Evolutionary conservation across 164 flowering plant genomes (phyloP), one percentile per base, ranked within the genome.

Genomic region (Dillenia turbinata): DNA sequence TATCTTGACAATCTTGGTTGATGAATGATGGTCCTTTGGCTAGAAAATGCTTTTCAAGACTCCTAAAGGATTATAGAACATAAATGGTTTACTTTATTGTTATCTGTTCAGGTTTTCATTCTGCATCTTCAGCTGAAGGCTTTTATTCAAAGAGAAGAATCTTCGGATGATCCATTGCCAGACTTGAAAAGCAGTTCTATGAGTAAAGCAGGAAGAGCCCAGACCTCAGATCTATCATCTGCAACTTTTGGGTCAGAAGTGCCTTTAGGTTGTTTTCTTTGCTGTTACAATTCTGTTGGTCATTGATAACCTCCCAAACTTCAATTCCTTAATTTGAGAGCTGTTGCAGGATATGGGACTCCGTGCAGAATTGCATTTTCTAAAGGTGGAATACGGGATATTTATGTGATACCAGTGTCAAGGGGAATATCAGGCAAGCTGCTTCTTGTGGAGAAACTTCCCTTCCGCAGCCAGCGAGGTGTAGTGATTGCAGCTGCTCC

Each of bases 401-500:
- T 83, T 49, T 81, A 72, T 58, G 16, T 79, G 70, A 71, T 81
- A 66, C 84, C 89, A 9, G 65, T 60, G 51, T 69, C 80, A 49
- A 75, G 67, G 47, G 87, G 79, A 57, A 64, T 65, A 47, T 65
- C 74, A 61, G 90, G 90, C 11, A 79, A 75, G 61, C 62, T 85
- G 75, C 75, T 85, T 60, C 87, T 85, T 12, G 69, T 70, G 53
- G 85, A 85, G 71, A 75, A 78, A 63, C 80, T 77, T 77, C 79
- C 84, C 13, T 68, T 76, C 47, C 78, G 73, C 45, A 68, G 66
- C 59, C 72, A 68, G 55, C 71, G 55, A 46, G 83, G 87, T 24
- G 76, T 79, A 62, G 81, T 83, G 40, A 73, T 83, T 65, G 87
- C 87, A 33, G 63, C 72, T 73, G 87, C 84, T 68, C 87, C 90